phyloP scores from a whole-genome alignment of 768 basidiomycete genomes.

The Melanogaster broomeanus region DNA sequence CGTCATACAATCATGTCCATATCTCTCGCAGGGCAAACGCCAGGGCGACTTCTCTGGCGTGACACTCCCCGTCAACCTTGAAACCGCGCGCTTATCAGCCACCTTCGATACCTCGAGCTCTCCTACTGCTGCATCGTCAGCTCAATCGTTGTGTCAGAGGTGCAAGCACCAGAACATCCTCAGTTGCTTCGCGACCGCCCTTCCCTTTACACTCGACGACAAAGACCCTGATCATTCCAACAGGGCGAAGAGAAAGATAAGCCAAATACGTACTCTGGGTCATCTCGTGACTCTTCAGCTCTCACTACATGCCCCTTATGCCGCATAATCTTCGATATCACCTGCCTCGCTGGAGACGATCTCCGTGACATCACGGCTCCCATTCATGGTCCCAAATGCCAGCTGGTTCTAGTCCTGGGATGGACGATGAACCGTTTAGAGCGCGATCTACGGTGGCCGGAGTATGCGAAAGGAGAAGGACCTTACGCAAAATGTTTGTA shows the following conservation, averaged over 20 bases:
- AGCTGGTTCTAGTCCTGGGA: background rate
- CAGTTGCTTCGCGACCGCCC: background rate
- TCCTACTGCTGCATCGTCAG: background rate
- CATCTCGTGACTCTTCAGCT: slow-evolving; percentile 2
- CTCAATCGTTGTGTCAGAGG: background rate
- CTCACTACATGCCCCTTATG: slow-evolving; percentile 12
- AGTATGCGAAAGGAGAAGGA: background rate
- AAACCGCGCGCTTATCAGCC: background rate
- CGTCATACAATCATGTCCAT: slow-evolving; percentile 4
- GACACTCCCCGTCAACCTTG: background rate
- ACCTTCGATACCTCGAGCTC: background rate
- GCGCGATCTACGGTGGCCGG: background rate
- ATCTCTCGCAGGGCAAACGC: background rate
- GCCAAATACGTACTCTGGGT: slow-evolving; percentile 2
- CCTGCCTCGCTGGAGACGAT: slow-evolving; percentile 1
- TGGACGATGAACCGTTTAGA: slow-evolving; percentile 4
- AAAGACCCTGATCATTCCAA: background rate
- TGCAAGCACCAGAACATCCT: slow-evolving; percentile 1
- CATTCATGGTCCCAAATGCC: background rate
- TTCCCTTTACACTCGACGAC: slow-evolving; percentile 3
- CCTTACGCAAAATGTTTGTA: slow-evolving; percentile 12
- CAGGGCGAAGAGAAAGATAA: slow-evolving; percentile 1
- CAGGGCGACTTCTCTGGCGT: background rate
- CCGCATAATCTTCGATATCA: slow-evolving; percentile 13
- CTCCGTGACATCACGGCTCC: background rate